These are phyloP conservation scores for Hyaloperonospora brassicae DNA, from an alignment of 352 stramenopile genomes.

Conservation along the genomic window DNA sequence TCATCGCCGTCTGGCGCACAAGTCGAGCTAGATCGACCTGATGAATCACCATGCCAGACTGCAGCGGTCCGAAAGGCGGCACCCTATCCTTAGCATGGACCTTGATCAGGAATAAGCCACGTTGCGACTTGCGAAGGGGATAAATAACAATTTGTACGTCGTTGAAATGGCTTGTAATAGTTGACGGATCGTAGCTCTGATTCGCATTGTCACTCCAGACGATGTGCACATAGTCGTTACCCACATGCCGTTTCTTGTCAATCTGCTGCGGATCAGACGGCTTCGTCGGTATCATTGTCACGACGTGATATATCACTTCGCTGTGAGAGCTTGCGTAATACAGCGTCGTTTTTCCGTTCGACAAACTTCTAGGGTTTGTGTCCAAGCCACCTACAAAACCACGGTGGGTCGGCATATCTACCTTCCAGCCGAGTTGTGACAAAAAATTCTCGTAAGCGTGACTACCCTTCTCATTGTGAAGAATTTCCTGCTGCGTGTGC, in stretches of 20 bases:
- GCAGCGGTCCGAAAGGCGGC: slow-evolving; percentile 64
- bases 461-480: slow-evolving; percentile 68
- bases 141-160: slow-evolving; percentile 85
- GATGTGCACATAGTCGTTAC: slow-evolving; percentile 84
- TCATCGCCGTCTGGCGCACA: slow-evolving; percentile 83
- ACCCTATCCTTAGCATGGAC: slow-evolving; percentile 82
- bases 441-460: slow-evolving; percentile 62
- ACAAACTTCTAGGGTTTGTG: slow-evolving; percentile 72
- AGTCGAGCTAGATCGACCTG: slow-evolving; percentile 56
- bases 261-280: slow-evolving; percentile 73
- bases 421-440: slow-evolving; percentile 69
- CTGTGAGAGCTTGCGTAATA: slow-evolving; percentile 80
- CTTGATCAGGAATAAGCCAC: slow-evolving; percentile 65
- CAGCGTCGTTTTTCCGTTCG: slow-evolving; percentile 58
- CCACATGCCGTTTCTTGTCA: slow-evolving; percentile 85
- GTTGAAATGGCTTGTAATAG: slow-evolving; percentile 86
- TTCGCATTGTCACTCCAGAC: slow-evolving; percentile 80
- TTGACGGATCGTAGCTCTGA: slow-evolving; percentile 71
- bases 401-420: slow-evolving; percentile 55
- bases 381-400: slow-evolving; percentile 75
- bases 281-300: slow-evolving; percentile 85
- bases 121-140: slow-evolving; percentile 49
- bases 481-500: slow-evolving; percentile 68
- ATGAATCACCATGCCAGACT: slow-evolving; percentile 80
- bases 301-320: slow-evolving; percentile 84